Evolutionary conservation across 495 filamentous ascomycete species (phyloP).

Genomic region (Saxophila tyrrhenica): DNA sequence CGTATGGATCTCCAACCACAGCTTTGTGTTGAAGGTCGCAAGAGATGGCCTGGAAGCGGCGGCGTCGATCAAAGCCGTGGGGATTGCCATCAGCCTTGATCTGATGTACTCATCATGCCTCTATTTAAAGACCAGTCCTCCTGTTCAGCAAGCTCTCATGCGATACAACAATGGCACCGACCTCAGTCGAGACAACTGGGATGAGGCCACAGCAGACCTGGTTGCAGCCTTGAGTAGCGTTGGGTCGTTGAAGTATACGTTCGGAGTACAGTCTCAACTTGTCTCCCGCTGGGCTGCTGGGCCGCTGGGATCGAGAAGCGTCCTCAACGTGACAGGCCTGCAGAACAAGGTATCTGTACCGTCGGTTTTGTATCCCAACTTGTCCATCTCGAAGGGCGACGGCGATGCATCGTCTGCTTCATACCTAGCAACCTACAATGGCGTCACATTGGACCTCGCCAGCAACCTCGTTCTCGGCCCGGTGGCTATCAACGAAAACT

Average conservation of each 20-base stretch:
- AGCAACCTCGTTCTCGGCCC: constrained; percentile 52
- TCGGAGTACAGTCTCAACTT: constrained; percentile 42
- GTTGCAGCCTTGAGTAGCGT: neutral
- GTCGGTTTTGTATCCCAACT: constrained; percentile 5
- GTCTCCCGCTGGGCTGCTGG: constrained; percentile 53
- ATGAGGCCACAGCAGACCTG: neutral
- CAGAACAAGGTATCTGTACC: constrained; percentile 56
- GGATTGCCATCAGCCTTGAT: constrained; percentile 58
- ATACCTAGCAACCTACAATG: constrained; percentile 31
- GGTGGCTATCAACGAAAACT: constrained; percentile 50
- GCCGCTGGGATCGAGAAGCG: constrained; percentile 27
- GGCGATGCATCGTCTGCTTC: constrained; percentile 28
- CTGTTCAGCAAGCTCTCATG: constrained; percentile 51
- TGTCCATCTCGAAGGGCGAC: constrained; percentile 1
- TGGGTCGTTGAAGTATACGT: neutral
- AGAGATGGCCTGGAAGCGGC: constrained; percentile 55
- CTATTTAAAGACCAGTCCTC: constrained; percentile 52
- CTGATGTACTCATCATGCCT: constrained; percentile 56
- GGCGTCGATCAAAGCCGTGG: constrained; percentile 69
- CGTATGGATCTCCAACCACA: constrained; percentile 56
- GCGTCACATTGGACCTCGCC: constrained; percentile 39
- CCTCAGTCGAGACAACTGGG: constrained; percentile 21
- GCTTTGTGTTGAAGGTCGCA: constrained; percentile 54
- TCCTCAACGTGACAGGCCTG: constrained; percentile 51
- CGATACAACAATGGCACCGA: constrained; percentile 48